Base-by-base conservation (phyloP, 352 stramenopile species). In the Globisporangium irregulare region DNA sequence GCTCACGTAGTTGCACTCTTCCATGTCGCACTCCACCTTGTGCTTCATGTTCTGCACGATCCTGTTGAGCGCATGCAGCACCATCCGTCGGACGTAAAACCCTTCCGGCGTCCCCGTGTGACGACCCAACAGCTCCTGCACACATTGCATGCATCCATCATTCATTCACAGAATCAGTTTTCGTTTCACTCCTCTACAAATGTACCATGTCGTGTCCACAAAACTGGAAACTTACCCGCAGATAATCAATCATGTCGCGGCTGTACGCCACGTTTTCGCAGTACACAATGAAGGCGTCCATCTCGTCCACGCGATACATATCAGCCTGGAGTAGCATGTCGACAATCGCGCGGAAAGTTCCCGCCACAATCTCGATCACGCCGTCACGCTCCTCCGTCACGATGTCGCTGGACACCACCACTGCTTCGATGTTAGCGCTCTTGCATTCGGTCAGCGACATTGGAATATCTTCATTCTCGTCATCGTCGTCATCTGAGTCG, bases 41-140 rank as follows among this genome's bases (percentile, higher is more conserved):
- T 93, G 82, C 70, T 92, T 87, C 50, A 94, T 73, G 53, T 82
- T 91, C 61, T 93, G 75, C 15, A 93, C 84, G 57, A 94, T 76
- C 61, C 80, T 81, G 75, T 94, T 80, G 2, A 96, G 70, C n/a
- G 80, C 82, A 51, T 89, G 82, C 6, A 95, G 73, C 32, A 91
- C 76, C 72, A 95, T 87, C 0, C 88, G 84, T 20, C 85, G 81
- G 29, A 90, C 80, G 53, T 91, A 93, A 43, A 85, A 70, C 0
- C 73, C 53, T 48, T 78, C 65, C 12, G 70, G 70, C 25, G 67
- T 64, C 10, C 62, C 60, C 0, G 71, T 67, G 62, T 75, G 72
- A 29, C 66, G 70, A 6, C 70, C 71, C 66, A 79, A 73, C 29
- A 86, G 25, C 32, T 72, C 74, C 77, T 84, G 22, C n/a, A 58